These are phyloP conservation scores for Xylariaceae sp. DNA, from an alignment of 2,329 filamentous ascomycete species.

Conservation along the genomic window DNA sequence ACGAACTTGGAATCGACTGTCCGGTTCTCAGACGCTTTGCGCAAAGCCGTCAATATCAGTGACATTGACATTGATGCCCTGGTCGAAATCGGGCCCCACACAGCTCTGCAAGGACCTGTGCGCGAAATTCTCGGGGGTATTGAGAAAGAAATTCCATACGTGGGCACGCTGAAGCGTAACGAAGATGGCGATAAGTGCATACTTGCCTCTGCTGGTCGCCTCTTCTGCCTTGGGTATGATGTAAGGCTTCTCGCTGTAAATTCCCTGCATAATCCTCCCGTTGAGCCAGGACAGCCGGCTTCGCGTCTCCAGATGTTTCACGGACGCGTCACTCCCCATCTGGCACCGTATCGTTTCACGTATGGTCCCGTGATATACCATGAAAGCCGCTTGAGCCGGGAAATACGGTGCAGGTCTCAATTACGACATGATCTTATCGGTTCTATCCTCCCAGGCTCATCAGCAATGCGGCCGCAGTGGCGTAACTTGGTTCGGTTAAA, in stretches of 20 bases:
- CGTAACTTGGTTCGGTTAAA: slow-evolving; percentile 7
- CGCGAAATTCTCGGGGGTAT: slow-evolving; percentile 2
- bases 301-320: neutral
- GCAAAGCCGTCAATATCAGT: slow-evolving; percentile 1
- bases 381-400: slow-evolving; percentile 6
- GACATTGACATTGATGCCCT: neutral
- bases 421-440: slow-evolving; percentile 9
- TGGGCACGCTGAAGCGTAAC: neutral
- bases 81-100: slow-evolving; percentile 15
- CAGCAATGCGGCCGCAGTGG: neutral
- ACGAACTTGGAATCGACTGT: slow-evolving; percentile 7
- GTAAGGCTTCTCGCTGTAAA: slow-evolving; percentile 8
- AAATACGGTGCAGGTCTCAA: neutral
- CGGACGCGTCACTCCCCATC: slow-evolving; percentile 1
- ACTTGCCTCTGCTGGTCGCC: slow-evolving; percentile 3
- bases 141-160: neutral
- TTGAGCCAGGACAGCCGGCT: neutral
- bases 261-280: neutral
- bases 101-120: slow-evolving; percentile 4
- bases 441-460: neutral
- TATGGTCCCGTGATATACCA: slow-evolving; percentile 3
- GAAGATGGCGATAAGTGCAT: neutral
- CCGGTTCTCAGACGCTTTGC: slow-evolving; percentile 8
- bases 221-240: slow-evolving; percentile 3
- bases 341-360: slow-evolving; percentile 12